These are phyloP conservation scores for Cutaneotrichosporon dermatis DNA, from an alignment of 1,284 basidiomycete genomes.

Conservation along the genomic window DNA sequence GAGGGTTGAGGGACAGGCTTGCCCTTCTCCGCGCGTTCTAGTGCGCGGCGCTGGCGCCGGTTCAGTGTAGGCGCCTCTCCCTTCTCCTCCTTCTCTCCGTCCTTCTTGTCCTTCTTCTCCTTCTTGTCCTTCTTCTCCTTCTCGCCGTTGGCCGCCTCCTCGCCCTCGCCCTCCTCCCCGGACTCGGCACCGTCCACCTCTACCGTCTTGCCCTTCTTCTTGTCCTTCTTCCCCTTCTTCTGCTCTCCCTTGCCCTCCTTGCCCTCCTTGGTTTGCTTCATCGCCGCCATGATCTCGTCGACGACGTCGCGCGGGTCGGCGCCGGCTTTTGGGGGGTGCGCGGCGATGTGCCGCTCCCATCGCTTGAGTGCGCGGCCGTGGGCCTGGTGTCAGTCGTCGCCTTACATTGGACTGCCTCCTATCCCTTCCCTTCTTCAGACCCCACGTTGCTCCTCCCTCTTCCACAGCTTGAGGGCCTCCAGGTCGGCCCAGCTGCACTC, in stretches of 20 bases:
- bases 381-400: conserved; percentile 19
- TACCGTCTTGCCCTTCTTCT: neutral
- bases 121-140: conserved; percentile 3
- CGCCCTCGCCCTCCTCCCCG: conserved; percentile 1
- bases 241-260: conserved; percentile 2
- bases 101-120: neutral
- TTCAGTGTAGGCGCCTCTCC: conserved; percentile 8
- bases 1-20: neutral
- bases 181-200: neutral
- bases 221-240: conserved; percentile 4
- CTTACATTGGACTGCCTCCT: too few species aligned
- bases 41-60: conserved; percentile 16
- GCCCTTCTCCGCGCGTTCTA: conserved; percentile 12
- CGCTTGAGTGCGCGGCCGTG: conserved; percentile 34
- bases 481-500: too few species aligned
- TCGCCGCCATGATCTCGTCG: conserved; percentile 23
- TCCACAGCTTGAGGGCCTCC: too few species aligned
- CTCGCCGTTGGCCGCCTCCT: neutral
- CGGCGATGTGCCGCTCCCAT: conserved; percentile 19
- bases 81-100: neutral
- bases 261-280: conserved; percentile 3
- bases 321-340: conserved; percentile 7
- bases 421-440: too few species aligned
- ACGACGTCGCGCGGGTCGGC: conserved; percentile 33
- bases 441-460: too few species aligned